A percentile compares a stretch with the other conserved stretches of the same genome.
Conservation (phyloP, 192 early-diverging fungal genomes). For the Umbelopsis sp. region DNA sequence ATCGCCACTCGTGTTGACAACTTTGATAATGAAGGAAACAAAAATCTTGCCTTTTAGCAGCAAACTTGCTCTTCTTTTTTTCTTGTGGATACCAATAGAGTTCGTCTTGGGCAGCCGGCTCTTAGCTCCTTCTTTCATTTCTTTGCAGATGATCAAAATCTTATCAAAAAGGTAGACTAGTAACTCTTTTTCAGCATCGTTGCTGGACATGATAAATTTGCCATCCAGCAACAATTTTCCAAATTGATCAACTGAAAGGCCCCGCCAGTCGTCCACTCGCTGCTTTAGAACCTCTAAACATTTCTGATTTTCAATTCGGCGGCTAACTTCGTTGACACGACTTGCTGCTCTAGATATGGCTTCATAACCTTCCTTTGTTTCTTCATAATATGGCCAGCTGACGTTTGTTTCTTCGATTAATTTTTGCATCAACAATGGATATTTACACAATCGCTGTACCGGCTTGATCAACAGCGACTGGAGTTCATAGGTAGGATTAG, state of each 20-base stretch:
- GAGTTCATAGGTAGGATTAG: conserved; percentile 84
- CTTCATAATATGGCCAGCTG: conserved; percentile 52
- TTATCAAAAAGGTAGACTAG: conserved; percentile 91
- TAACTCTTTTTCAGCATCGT: conserved; percentile 76
- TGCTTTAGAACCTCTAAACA: conserved; percentile 79
- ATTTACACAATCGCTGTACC: conserved; percentile 96
- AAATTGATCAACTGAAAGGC: conserved; percentile 73
- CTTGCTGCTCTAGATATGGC: conserved; percentile 88
- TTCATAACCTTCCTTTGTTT: conserved; percentile 70
- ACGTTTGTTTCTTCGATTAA: conserved; percentile 63
- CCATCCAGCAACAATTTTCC: conserved; percentile 82
- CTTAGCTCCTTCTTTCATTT: conserved; percentile 53
- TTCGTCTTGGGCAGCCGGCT: conserved; percentile 35
- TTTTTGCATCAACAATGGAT: conserved; percentile 86
- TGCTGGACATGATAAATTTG: conserved; percentile 79
- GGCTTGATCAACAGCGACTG: conserved; percentile 95
- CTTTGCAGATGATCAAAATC: conserved; percentile 92
- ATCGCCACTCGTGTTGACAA: conserved; percentile 66
- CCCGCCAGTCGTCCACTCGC: conserved; percentile 86
- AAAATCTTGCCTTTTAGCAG: conserved; percentile 88
- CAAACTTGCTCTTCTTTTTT: conserved; percentile 49
- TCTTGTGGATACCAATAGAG: conserved; percentile 44
- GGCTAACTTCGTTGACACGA: conserved; percentile 86
- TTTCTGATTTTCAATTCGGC: conserved; percentile 83
- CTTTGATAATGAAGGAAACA: conserved; percentile 73